phyloP scores from a whole-genome alignment of 2,329 filamentous ascomycete species.

The Chrysosporium keratinophilum region DNA sequence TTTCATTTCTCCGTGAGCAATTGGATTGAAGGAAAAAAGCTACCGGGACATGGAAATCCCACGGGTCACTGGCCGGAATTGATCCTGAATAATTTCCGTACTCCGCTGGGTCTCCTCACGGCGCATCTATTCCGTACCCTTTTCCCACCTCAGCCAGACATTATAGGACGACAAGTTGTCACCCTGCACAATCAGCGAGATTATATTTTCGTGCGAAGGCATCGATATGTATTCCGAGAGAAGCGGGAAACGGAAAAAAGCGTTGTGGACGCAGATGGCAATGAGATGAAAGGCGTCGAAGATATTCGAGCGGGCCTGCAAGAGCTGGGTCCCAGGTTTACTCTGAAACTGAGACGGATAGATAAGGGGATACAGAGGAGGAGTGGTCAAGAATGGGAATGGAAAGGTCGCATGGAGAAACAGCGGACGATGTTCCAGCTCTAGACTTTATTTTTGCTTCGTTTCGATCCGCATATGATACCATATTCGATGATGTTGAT shows the following conservation, averaged over 20 bases:
- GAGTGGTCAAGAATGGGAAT: slow-evolving; percentile 83
- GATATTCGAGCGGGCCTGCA: slow-evolving; percentile 78
- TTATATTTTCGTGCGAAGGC: slow-evolving; percentile 84
- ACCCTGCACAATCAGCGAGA: slow-evolving; percentile 92
- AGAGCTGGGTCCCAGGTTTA: slow-evolving; percentile 75
- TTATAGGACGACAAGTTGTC: slow-evolving; percentile 78
- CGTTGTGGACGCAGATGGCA: slow-evolving; percentile 69
- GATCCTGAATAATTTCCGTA: slow-evolving; percentile 88
- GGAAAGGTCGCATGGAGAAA: slow-evolving; percentile 95
- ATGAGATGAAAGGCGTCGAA: slow-evolving; percentile 73
- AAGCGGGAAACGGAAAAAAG: slow-evolving; percentile 79
- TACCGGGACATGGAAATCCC: slow-evolving; percentile 81
- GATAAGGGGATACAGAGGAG: slow-evolving; percentile 76
- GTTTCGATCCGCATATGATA: background rate
- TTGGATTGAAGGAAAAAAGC: slow-evolving; percentile 76
- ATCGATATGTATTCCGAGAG: slow-evolving; percentile 87
- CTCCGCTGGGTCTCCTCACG: slow-evolving; percentile 76
- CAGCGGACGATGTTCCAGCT: slow-evolving; percentile 86
- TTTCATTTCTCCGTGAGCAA: slow-evolving; percentile 88
- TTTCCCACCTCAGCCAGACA: slow-evolving; percentile 71
- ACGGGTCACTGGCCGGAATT: slow-evolving; percentile 87
- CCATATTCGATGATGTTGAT: background rate
- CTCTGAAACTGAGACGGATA: slow-evolving; percentile 77
- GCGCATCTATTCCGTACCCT: slow-evolving; percentile 72
- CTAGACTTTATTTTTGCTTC: slow-evolving; percentile 32